phyloP scores from a whole-genome alignment of 2,329 filamentous ascomycete species.

The Cladophialophora yegresii region DNA sequence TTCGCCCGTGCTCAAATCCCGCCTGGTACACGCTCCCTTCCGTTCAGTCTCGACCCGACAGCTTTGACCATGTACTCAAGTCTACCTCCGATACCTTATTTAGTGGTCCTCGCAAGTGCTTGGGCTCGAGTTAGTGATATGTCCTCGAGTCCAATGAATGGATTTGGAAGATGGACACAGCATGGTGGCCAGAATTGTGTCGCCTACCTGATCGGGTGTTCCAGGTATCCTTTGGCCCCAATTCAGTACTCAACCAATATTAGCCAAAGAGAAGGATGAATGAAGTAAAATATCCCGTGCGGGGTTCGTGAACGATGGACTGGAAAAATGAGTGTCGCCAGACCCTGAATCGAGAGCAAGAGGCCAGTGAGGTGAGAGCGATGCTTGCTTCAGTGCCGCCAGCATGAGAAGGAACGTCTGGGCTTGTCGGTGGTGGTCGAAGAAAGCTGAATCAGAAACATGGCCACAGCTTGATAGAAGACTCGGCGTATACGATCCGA shows the following conservation, averaged over 20 bases:
- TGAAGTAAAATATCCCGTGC: slow-evolving; percentile 4
- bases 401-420: slow-evolving; percentile 19
- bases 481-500: slow-evolving; percentile 13
- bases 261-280: slow-evolving; percentile 25
- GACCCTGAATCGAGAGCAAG: slow-evolving; percentile 9
- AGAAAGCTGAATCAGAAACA: slow-evolving; percentile 12
- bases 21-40: slow-evolving; percentile 19
- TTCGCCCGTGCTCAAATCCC: slow-evolving; percentile 24
- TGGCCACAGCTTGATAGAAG: slow-evolving; percentile 5
- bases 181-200: slow-evolving; percentile 24
- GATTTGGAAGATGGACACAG: slow-evolving; percentile 19
- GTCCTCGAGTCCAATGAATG: slow-evolving; percentile 24
- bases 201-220: slow-evolving; percentile 29
- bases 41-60: slow-evolving; percentile 6
- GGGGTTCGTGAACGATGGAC: slow-evolving; percentile 13
- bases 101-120: slow-evolving; percentile 31
- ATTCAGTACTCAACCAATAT: slow-evolving; percentile 32
- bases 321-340: slow-evolving; percentile 15
- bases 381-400: not conserved
- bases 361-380: slow-evolving; percentile 3
- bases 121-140: slow-evolving; percentile 29
- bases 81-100: slow-evolving; percentile 33
- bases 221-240: slow-evolving; percentile 25
- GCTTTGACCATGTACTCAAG: slow-evolving; percentile 27
- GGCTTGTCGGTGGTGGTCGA: slow-evolving; percentile 9